Conservation (phyloP, 257 asterid genomes). For the Solanum lignicaule region DNA sequence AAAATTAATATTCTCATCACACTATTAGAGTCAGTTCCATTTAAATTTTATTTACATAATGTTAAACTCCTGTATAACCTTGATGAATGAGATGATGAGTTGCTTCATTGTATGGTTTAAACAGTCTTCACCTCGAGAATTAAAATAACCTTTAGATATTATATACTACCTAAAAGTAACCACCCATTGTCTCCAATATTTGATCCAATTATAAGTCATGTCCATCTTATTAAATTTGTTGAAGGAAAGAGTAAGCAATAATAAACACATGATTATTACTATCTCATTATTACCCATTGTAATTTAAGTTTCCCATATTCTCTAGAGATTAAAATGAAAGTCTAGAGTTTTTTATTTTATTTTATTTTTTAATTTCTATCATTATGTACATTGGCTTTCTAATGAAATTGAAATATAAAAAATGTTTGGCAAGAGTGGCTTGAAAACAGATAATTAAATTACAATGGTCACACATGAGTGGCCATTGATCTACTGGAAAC, state of each 20-base stretch:
- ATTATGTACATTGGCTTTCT: background rate
- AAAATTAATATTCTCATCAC: background rate
- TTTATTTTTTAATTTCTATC: too few species aligned
- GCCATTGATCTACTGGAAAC: background rate
- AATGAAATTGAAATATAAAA: background rate
- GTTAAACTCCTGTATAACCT: fast-evolving
- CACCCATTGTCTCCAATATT: background rate
- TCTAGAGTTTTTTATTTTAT: background rate
- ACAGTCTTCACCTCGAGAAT: fast-evolving
- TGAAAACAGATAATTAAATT: background rate
- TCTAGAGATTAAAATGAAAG: background rate
- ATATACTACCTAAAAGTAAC: background rate
- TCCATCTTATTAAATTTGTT: background rate
- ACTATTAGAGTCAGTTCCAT: background rate
- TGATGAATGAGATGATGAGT: background rate
- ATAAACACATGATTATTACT: background rate
- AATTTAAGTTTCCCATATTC: background rate
- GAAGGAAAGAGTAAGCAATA: background rate
- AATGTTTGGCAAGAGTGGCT: background rate
- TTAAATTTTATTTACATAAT: background rate
- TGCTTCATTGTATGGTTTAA: background rate
- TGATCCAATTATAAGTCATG: background rate
- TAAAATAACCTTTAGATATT: too few species aligned
- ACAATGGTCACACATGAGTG: background rate
- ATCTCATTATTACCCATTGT: background rate